Conservation (phyloP, 805 yeast genomes). For the Starmera dryadoides region DNA sequence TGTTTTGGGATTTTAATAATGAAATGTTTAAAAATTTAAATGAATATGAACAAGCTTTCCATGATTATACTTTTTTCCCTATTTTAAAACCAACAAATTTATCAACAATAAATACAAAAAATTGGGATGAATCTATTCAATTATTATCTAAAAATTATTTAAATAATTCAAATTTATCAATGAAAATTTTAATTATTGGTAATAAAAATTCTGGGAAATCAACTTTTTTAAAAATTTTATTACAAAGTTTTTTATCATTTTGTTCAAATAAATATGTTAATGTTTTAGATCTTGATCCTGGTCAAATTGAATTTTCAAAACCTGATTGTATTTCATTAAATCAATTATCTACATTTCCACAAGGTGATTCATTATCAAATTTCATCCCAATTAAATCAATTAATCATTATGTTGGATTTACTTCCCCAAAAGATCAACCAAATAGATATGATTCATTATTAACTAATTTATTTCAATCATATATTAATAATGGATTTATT, state of each 20-base stretch:
- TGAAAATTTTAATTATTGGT: conserved; percentile 30
- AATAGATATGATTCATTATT: conserved; percentile 39
- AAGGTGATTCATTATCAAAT: conserved; percentile 20
- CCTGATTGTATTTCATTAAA: conserved; percentile 67
- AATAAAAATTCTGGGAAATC: conserved; percentile 79
- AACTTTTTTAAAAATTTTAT: conserved; percentile 48
- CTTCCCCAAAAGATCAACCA: conserved; percentile 66
- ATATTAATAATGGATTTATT: conserved; percentile 19
- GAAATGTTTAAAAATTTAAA: conserved; percentile 7
- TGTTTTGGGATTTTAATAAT: conserved; percentile 23
- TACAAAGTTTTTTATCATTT: conserved; percentile 37
- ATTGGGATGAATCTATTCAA: conserved; percentile 32
- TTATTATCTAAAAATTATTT: conserved; percentile 30
- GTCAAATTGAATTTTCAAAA: conserved; percentile 71
- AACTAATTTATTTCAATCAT: conserved; percentile 31
- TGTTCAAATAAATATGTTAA: conserved; percentile 26
- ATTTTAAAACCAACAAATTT: conserved; percentile 21
- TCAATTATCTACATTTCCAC: conserved; percentile 24
- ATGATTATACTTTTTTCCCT: conserved; percentile 32
- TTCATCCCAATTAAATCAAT: conserved; percentile 6
- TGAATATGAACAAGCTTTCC: conserved; percentile 20
- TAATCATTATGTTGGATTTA: conserved; percentile 50
- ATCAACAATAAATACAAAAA: conserved; percentile 12
- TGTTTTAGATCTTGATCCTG: conserved; percentile 79
- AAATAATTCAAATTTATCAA: conserved; percentile 7